These are phyloP conservation scores for Alternaria infectoria DNA, from an alignment of 2,329 filamentous ascomycete species.

Conservation along the genomic window DNA sequence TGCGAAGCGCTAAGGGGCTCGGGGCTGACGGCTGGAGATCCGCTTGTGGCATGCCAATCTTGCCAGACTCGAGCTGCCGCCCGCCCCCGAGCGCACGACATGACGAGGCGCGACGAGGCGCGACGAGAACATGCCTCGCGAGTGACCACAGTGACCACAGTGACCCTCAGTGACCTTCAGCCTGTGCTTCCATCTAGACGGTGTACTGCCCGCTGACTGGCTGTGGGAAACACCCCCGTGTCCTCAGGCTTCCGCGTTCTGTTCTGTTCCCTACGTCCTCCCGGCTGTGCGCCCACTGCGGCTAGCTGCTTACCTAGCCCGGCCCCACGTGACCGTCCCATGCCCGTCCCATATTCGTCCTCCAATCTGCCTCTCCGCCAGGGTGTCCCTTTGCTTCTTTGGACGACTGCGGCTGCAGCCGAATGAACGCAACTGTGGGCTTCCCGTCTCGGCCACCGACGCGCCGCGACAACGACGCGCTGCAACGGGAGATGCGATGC, in stretches of 20 bases:
- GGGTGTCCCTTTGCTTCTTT: slow-evolving; percentile 4
- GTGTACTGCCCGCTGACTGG: background rate
- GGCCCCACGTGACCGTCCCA: slow-evolving; percentile 2
- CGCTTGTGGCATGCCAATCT: slow-evolving; percentile 6
- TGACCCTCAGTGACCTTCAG: background rate
- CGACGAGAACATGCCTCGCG: background rate
- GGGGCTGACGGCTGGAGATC: slow-evolving; percentile 13
- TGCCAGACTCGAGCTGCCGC: slow-evolving; percentile 3
- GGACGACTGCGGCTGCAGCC: slow-evolving; percentile 7
- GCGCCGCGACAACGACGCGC: slow-evolving; percentile 2
- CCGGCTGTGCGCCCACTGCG: slow-evolving; percentile 7
- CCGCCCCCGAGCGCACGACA: background rate
- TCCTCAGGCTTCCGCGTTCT: background rate
- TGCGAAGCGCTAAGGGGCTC: slow-evolving; percentile 7
- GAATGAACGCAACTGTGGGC: slow-evolving; percentile 10
- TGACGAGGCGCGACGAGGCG: no score
- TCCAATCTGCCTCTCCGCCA: background rate
- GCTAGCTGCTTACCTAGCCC: slow-evolving; percentile 4
- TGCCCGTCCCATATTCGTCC: background rate
- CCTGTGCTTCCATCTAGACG: background rate
- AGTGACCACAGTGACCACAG: background rate
- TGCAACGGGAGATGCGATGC: background rate
- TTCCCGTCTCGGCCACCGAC: slow-evolving; percentile 6
- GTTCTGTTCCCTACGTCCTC: background rate
- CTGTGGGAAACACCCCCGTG: background rate